Evolutionary conservation across 2,329 filamentous ascomycete genomes (phyloP).

Genomic region (Exophiala sp.): DNA sequence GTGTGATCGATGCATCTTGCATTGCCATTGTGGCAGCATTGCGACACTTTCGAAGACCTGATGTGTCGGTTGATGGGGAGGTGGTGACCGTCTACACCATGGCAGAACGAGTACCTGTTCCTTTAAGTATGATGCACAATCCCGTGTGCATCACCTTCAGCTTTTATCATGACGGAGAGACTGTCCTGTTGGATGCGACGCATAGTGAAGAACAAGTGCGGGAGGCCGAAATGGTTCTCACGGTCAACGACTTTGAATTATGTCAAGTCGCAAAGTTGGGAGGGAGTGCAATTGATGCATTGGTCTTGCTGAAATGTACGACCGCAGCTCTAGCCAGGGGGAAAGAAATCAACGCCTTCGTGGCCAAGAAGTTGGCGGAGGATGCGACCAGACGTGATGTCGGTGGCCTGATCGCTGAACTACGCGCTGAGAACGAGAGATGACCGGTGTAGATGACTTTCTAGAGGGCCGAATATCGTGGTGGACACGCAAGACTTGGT

Average conservation of each 20-base stretch:
- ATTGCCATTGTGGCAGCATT: slow-evolving; percentile 81
- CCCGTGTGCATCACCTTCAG: slow-evolving; percentile 88
- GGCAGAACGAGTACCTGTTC: slow-evolving; percentile 82
- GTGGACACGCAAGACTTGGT: background rate
- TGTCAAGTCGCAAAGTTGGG: slow-evolving; percentile 89
- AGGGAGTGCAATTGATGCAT: slow-evolving; percentile 72
- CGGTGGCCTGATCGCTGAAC: slow-evolving; percentile 71
- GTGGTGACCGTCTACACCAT: slow-evolving; percentile 75
- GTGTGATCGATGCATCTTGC: slow-evolving; percentile 78
- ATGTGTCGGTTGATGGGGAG: slow-evolving; percentile 79
- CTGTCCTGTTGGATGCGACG: slow-evolving; percentile 43
- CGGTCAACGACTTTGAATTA: slow-evolving; percentile 85
- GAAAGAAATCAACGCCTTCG: slow-evolving; percentile 67
- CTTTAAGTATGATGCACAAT: slow-evolving; percentile 83
- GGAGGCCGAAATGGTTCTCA: slow-evolving; percentile 67
- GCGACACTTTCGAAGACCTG: slow-evolving; percentile 84
- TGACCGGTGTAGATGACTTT: slow-evolving; percentile 35
- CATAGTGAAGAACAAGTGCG: slow-evolving; percentile 49
- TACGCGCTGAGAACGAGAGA: slow-evolving; percentile 79
- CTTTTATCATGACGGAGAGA: slow-evolving; percentile 56
- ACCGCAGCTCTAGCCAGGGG: slow-evolving; percentile 69
- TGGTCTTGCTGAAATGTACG: slow-evolving; percentile 69
- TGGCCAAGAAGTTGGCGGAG: slow-evolving; percentile 67
- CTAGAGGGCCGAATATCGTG: background rate
- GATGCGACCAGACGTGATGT: slow-evolving; percentile 73